phyloP scores from a whole-genome alignment of 345 rosid genomes.

The Eucalyptus pauciflora region DNA sequence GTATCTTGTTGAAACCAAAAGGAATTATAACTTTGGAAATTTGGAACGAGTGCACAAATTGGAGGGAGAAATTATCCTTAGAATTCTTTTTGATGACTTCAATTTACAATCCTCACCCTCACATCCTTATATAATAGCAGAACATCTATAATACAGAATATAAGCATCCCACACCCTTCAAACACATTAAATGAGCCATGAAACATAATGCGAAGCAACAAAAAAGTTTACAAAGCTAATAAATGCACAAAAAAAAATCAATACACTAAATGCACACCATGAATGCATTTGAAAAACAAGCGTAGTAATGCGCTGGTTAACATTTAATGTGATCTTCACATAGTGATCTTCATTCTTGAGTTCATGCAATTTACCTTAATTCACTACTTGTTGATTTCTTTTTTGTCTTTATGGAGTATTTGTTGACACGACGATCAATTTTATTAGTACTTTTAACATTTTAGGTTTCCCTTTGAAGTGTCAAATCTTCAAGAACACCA shows the following conservation, averaged over 20 bases:
- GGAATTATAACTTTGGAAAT: background rate
- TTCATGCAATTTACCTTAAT: background rate
- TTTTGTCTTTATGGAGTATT: background rate
- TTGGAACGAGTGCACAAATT: background rate
- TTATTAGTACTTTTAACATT: background rate
- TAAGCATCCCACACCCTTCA: background rate
- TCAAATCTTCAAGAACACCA: slow-evolving; percentile 10
- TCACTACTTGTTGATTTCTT: background rate
- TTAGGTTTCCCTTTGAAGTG: background rate
- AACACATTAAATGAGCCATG: background rate
- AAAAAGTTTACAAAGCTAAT: background rate
- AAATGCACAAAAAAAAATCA: background rate
- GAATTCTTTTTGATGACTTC: background rate
- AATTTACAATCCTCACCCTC: no score
- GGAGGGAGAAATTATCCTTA: background rate
- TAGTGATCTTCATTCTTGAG: background rate
- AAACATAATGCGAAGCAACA: background rate
- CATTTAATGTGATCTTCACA: background rate
- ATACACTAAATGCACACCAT: background rate
- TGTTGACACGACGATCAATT: background rate
- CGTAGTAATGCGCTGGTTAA: no score
- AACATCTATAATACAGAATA: background rate
- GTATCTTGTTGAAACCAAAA: background rate
- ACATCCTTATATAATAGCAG: no score
- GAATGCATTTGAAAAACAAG: background rate